Conservation (phyloP, 257 asterid genomes). For the Scutellaria minor region DNA sequence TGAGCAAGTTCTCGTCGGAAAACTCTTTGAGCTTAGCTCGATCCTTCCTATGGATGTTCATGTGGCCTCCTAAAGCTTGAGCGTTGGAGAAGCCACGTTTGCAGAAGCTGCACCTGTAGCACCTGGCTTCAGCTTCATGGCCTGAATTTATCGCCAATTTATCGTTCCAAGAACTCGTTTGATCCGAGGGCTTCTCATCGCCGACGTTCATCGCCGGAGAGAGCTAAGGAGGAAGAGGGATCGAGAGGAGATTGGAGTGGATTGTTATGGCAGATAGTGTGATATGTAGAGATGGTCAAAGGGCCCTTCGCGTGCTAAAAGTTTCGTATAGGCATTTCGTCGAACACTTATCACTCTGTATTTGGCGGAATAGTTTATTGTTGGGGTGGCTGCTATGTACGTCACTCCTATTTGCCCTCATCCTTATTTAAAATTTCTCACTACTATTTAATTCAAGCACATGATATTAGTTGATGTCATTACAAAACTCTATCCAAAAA, state of each 20-base stretch:
- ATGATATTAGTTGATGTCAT: too few relatives aligned
- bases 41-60: constrained; percentile 76
- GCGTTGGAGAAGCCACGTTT: constrained; percentile 65
- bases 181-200: constrained; percentile 29
- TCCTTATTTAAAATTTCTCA: too few relatives aligned
- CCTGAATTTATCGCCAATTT: constrained; percentile 18
- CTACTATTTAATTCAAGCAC: too few relatives aligned
- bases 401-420: neutral
- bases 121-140: constrained; percentile 13
- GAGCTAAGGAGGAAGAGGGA: neutral
- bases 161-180: constrained; percentile 15
- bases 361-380: neutral
- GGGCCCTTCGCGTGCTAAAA: constrained; percentile 51
- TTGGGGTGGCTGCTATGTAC: neutral
- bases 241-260: neutral
- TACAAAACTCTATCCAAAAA: too few relatives aligned
- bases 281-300: constrained; percentile 24
- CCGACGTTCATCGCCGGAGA: constrained; percentile 38
- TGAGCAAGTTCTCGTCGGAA: constrained; percentile 35
- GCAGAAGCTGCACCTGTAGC: constrained; percentile 64
- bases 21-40: constrained; percentile 60
- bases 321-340: constrained; percentile 35
- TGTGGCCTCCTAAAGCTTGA: constrained; percentile 81
- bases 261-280: too few relatives aligned
- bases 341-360: neutral